phyloP scores from a whole-genome alignment of 805 yeast genomes.

The Candida krabiensis region DNA sequence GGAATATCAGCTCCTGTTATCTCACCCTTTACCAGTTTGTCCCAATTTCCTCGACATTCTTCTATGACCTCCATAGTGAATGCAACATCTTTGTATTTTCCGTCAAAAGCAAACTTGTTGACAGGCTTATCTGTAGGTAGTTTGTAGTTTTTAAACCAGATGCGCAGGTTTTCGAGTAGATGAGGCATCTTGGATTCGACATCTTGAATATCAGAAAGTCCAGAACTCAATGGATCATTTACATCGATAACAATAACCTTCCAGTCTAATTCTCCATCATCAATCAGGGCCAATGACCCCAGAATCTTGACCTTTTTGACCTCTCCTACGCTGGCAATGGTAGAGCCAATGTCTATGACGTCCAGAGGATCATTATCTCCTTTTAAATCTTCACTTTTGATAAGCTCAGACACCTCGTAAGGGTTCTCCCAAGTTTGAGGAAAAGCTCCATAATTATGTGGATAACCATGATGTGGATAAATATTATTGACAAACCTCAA shows the following conservation, averaged over 20 bases:
- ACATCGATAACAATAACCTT: conserved; percentile 72
- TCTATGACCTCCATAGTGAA: conserved; percentile 60
- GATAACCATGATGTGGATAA: conserved; percentile 82
- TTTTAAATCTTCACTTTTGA: conserved; percentile 38
- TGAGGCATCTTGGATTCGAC: conserved; percentile 70
- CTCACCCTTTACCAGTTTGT: conserved; percentile 46
- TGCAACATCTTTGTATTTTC: conserved; percentile 57
- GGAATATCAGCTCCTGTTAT: conserved; percentile 36
- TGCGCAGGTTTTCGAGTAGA: conserved; percentile 63
- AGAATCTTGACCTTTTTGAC: conserved; percentile 65
- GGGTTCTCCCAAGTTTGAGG: conserved; percentile 99
- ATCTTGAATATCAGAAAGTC: conserved; percentile 64
- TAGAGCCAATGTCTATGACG: conserved; percentile 83
- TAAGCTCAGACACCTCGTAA: conserved; percentile 43
- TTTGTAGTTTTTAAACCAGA: conserved; percentile 84
- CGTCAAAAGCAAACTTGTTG: conserved; percentile 74
- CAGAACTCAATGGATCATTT: conserved; percentile 61
- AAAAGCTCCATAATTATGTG: conserved; percentile 85
- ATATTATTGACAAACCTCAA: conserved; percentile 75
- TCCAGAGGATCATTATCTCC: conserved; percentile 98
- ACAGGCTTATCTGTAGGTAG: conserved; percentile 78
- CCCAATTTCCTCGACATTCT: conserved; percentile 74
- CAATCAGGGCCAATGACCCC: conserved; percentile 77
- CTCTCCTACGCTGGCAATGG: conserved; percentile 44
- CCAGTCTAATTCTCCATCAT: conserved; percentile 98